These are phyloP conservation scores for Brettanomyces nanus DNA, from an alignment of 805 yeast genomes.

Conservation along the genomic window DNA sequence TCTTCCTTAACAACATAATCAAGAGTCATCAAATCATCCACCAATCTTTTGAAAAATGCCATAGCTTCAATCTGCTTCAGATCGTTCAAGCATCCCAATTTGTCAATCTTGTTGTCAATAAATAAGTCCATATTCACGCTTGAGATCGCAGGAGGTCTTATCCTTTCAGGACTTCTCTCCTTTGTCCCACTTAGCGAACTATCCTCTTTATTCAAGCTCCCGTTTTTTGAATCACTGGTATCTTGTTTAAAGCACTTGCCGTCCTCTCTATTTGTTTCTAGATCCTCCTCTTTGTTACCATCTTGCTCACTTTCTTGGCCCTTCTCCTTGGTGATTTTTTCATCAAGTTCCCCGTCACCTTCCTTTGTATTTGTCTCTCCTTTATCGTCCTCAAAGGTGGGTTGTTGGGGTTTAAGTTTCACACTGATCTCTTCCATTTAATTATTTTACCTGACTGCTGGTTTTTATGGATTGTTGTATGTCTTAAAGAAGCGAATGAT, in stretches of 20 bases:
- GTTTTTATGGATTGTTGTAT: too few relatives aligned
- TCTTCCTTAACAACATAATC: slow-evolving; percentile 5
- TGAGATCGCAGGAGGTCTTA: slow-evolving; percentile 3
- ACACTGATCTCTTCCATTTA: too few relatives aligned
- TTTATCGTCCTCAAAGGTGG: slow-evolving; percentile 16
- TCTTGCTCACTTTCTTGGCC: too few relatives aligned
- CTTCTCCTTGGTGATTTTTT: too few relatives aligned
- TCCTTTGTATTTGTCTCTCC: background rate
- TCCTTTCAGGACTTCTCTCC: background rate
- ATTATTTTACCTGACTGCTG: too few relatives aligned
- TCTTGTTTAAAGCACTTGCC: too few relatives aligned
- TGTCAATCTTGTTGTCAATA: slow-evolving; percentile 14
- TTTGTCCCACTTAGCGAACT: background rate
- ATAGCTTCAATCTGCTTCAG: slow-evolving; percentile 23
- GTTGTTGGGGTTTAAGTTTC: slow-evolving; percentile 12
- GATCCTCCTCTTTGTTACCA: too few relatives aligned
- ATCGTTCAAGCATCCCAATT: slow-evolving; percentile 14
- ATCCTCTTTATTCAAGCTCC: too few relatives aligned
- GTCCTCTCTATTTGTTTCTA: too few relatives aligned
- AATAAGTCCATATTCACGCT: slow-evolving; percentile 27
- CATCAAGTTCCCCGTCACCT: too few relatives aligned
- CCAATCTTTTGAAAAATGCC: slow-evolving; percentile 19
- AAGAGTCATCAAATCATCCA: slow-evolving; percentile 19
- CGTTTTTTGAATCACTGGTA: too few relatives aligned
- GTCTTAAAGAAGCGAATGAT: too few relatives aligned